Percentiles rank a stretch among this genome's conserved stretches.
Conservation (phyloP, 2,329 filamentous ascomycete genomes). For the Colletotrichum nymphaeae region DNA sequence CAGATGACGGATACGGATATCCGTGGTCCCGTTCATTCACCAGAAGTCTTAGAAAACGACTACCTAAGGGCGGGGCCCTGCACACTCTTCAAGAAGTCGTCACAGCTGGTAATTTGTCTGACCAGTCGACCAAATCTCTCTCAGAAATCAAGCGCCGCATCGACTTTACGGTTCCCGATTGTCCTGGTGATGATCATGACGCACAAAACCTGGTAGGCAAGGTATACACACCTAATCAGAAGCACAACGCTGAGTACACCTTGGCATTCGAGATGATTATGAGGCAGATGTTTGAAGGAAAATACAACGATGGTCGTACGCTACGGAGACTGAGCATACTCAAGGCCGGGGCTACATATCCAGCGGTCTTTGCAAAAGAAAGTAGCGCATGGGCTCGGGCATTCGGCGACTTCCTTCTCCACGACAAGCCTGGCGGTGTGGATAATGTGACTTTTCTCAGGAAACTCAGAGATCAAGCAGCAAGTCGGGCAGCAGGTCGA, state of each 20-base stretch:
- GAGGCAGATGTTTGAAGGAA: not conserved
- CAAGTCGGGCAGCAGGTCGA: not conserved
- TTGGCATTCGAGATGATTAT: not conserved
- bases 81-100: too few species aligned
- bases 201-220: not conserved
- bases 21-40: not conserved
- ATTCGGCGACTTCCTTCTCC: not conserved
- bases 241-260: not conserved
- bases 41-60: not conserved
- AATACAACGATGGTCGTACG: fast-evolving
- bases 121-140: not conserved
- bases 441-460: not conserved
- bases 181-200: fast-evolving
- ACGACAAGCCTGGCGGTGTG: not conserved
- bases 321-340: not conserved
- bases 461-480: not conserved
- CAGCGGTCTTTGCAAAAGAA: not conserved
- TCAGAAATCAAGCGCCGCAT: not conserved
- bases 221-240: not conserved
- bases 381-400: not conserved
- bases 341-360: not conserved
- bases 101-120: too few species aligned
- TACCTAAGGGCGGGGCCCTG: too few species aligned
- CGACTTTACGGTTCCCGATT: not conserved
- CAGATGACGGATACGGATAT: not conserved